Conservation (phyloP, 805 yeast genomes). For the Candida morakotiae region DNA sequence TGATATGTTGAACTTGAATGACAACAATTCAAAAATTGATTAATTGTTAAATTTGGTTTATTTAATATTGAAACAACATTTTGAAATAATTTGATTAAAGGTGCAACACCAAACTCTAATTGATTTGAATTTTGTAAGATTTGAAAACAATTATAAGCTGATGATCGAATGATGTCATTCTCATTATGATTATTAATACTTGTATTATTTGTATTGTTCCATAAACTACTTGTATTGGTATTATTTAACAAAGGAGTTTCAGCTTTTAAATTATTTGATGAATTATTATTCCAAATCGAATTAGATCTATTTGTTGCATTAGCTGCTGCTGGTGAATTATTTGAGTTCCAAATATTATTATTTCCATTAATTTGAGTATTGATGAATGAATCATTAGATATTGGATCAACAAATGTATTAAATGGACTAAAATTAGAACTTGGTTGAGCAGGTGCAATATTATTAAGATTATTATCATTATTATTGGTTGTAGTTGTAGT, state of each 20-base stretch:
- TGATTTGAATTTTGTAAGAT: conserved; percentile 32
- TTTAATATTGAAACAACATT: conserved; percentile 24
- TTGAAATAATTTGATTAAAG: conserved; percentile 29
- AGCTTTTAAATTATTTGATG: conserved; percentile 6
- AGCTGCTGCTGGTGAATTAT: conserved; percentile 8
- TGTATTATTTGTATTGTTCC: no score
- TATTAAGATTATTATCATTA: background rate
- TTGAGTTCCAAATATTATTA: conserved; percentile 9
- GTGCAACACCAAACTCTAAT: conserved; percentile 33
- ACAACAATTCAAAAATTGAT: conserved; percentile 22
- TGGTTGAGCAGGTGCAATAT: background rate
- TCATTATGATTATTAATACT: conserved; percentile 10
- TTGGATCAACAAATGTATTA: conserved; percentile 8
- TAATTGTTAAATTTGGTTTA: conserved; percentile 25
- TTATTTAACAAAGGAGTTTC: conserved; percentile 9
- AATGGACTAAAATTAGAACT: conserved; percentile 16
- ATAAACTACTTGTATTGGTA: background rate
- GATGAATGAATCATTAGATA: conserved; percentile 3
- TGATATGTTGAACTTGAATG: conserved; percentile 19
- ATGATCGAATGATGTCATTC: conserved; percentile 38
- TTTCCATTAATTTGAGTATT: conserved; percentile 6
- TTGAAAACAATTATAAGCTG: conserved; percentile 38
- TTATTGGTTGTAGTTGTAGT: background rate
- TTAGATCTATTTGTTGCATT: conserved; percentile 15
- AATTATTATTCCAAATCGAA: conserved; percentile 29